These are phyloP conservation scores for Fusarium sp. DNA, from an alignment of 2,329 filamentous ascomycete species.

Conservation along the genomic window DNA sequence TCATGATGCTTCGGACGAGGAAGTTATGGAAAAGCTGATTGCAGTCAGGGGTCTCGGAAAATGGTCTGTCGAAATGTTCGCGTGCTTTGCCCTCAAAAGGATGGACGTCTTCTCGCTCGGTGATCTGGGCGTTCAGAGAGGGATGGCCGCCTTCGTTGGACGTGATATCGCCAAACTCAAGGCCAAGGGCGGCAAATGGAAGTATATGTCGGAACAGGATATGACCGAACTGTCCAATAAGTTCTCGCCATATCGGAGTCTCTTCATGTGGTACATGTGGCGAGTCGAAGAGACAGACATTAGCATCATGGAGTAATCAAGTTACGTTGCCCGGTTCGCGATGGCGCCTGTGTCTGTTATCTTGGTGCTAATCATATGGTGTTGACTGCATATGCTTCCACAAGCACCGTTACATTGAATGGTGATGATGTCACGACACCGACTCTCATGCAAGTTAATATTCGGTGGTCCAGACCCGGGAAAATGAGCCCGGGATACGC, in stretches of 20 bases:
- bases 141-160: conserved; percentile 89
- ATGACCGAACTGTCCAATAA: conserved; percentile 85
- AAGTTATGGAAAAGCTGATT: conserved; percentile 82
- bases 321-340: conserved; percentile 29
- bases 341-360: conserved; percentile 22
- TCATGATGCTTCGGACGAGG: conserved; percentile 82
- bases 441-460: conserved; percentile 1
- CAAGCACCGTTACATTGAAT: conserved; percentile 1
- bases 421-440: conserved; percentile 40
- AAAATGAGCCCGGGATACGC: conserved; percentile 1
- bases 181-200: conserved; percentile 87
- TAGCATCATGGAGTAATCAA: conserved; percentile 62
- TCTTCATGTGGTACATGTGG: conserved; percentile 99
- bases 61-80: conserved; percentile 99
- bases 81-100: conserved; percentile 92
- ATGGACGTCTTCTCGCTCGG: conserved; percentile 94
- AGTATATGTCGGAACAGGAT: conserved; percentile 95
- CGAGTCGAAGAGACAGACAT: conserved; percentile 83
- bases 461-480: conserved; percentile 8
- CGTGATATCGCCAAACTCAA: conserved; percentile 87
- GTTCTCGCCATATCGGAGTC: conserved; percentile 87
- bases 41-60: conserved; percentile 87
- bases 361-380: conserved; percentile 4
- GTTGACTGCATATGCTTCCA: conserved; percentile 10
- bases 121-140: conserved; percentile 92